Evolutionary conservation across 2,329 filamentous ascomycete species (phyloP).

Genomic region (Aspergillus cejpii): DNA sequence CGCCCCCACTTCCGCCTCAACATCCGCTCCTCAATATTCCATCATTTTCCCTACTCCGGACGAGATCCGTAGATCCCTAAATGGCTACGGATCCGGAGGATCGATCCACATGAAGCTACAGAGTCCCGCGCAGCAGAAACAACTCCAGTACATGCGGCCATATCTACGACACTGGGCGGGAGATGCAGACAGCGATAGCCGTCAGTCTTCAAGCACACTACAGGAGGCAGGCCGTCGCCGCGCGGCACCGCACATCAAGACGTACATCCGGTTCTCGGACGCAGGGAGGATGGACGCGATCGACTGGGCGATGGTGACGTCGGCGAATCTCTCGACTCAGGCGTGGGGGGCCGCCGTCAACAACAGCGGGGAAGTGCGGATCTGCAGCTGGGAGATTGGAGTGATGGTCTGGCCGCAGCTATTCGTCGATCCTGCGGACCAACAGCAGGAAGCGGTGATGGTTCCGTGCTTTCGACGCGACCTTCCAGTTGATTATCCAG

Average conservation of each 20-base stretch:
- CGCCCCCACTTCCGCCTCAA: slow-evolving; percentile 19
- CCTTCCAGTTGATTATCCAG: slow-evolving; percentile 33
- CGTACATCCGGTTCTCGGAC: slow-evolving; percentile 62
- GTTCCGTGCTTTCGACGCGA: slow-evolving; percentile 62
- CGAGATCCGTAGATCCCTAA: slow-evolving; percentile 68
- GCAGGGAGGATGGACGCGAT: slow-evolving; percentile 43
- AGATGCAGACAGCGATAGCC: slow-evolving; percentile 32
- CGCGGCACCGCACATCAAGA: slow-evolving; percentile 85
- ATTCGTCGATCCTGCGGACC: slow-evolving; percentile 26
- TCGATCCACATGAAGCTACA: slow-evolving; percentile 79
- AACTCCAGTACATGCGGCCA: slow-evolving; percentile 64
- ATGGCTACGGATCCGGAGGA: slow-evolving; percentile 68
- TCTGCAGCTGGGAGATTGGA: slow-evolving; percentile 78
- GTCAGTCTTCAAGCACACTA: not conserved
- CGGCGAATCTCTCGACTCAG: slow-evolving; percentile 86
- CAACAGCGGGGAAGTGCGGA: slow-evolving; percentile 55
- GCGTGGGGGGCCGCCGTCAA: slow-evolving; percentile 69
- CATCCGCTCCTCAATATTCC: slow-evolving; percentile 45
- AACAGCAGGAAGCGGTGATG: slow-evolving; percentile 48
- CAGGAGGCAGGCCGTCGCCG: slow-evolving; percentile 55
- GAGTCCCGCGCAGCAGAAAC: slow-evolving; percentile 62
- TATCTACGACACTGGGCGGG: slow-evolving; percentile 71
- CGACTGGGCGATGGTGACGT: slow-evolving; percentile 81
- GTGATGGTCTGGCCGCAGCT: slow-evolving; percentile 72
- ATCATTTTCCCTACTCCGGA: slow-evolving; percentile 75